phyloP scores from a whole-genome alignment of 805 yeast genomes.

The Cyberlindnera suaveolens region DNA sequence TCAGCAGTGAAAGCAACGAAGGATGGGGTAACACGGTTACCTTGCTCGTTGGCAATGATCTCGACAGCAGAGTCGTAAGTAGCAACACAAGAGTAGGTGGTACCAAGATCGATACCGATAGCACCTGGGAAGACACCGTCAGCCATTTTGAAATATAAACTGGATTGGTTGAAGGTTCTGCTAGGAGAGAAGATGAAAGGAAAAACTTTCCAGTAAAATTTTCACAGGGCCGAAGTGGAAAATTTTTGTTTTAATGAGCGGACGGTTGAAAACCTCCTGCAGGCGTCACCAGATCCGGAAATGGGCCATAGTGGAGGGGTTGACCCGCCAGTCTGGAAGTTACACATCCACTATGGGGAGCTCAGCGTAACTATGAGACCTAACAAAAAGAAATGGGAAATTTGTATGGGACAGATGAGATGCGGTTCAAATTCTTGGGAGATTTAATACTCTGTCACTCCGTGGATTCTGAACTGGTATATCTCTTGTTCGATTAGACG shows the following conservation, averaged over 20 bases:
- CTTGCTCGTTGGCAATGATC: conserved; percentile 78
- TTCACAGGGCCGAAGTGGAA: conserved; percentile 9
- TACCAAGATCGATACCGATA: conserved; percentile 98
- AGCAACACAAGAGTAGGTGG: conserved; percentile 78
- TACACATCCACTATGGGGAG: conserved; percentile 5
- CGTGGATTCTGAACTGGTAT: conserved; percentile 13
- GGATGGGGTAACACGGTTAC: conserved; percentile 81
- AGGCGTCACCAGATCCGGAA: conserved; percentile 6
- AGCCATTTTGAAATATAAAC: conserved; percentile 51
- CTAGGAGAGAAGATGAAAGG: conserved; percentile 6
- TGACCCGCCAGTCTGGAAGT: conserved; percentile 14
- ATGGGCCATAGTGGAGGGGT: conserved; percentile 5
- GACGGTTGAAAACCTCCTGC: conserved; percentile 1
- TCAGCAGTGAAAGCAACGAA: conserved; percentile 75
- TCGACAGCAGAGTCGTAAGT: conserved; percentile 69
- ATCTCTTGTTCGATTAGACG: conserved; percentile 22
- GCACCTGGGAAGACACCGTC: conserved; percentile 99
- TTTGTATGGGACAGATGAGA: background rate
- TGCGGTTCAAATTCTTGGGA: background rate
- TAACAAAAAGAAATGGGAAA: conserved; percentile 1
- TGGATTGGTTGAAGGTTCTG: conserved; percentile 3
- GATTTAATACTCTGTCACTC: background rate
- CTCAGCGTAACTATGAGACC: conserved; percentile 13
- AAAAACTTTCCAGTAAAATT: conserved; percentile 16
- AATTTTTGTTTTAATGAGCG: background rate